These are phyloP conservation scores for Epichloe uncinata DNA, from an alignment of 2,329 filamentous ascomycete genomes.

Conservation along the genomic window DNA sequence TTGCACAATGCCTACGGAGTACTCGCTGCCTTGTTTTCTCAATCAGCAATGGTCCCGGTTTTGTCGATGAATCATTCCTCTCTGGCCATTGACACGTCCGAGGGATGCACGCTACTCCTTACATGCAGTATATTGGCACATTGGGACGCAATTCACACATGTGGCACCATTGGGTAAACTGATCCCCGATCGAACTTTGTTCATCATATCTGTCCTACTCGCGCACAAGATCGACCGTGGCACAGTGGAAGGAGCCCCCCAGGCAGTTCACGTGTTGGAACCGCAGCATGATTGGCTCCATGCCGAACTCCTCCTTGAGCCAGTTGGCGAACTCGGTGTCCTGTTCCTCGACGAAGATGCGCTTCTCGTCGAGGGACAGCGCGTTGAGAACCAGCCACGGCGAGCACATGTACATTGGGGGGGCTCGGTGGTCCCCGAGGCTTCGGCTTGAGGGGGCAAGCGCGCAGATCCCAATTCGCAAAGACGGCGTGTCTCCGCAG, in stretches of 20 bases:
- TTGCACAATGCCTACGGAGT: too few species aligned
- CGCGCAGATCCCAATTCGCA: constrained; percentile 14
- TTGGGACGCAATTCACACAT: too few species aligned
- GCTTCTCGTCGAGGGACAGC: constrained; percentile 14
- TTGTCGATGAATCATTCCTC: too few species aligned
- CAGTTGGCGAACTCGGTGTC: constrained; percentile 10
- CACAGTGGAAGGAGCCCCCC: constrained; percentile 21
- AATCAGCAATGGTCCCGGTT: too few species aligned
- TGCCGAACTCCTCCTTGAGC: constrained; percentile 8
- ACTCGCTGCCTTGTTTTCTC: too few species aligned
- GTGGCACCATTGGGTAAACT: not conserved
- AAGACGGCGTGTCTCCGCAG: constrained; percentile 14
- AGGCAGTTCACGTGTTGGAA: constrained; percentile 20
- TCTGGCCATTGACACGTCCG: too few species aligned
- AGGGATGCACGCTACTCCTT: too few species aligned
- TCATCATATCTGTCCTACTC: not conserved
- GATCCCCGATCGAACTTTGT: not conserved
- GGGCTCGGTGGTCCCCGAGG: constrained; percentile 2
- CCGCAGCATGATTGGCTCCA: constrained; percentile 10
- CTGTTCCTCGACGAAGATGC: constrained; percentile 15
- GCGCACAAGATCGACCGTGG: constrained; percentile 11
- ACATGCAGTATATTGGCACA: too few species aligned
- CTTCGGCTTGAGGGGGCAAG: constrained; percentile 12
- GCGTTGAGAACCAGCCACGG: constrained; percentile 16
- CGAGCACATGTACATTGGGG: constrained; percentile 16